Conservation (phyloP, 345 rosid species). For the Eucalyptus caleyi region DNA sequence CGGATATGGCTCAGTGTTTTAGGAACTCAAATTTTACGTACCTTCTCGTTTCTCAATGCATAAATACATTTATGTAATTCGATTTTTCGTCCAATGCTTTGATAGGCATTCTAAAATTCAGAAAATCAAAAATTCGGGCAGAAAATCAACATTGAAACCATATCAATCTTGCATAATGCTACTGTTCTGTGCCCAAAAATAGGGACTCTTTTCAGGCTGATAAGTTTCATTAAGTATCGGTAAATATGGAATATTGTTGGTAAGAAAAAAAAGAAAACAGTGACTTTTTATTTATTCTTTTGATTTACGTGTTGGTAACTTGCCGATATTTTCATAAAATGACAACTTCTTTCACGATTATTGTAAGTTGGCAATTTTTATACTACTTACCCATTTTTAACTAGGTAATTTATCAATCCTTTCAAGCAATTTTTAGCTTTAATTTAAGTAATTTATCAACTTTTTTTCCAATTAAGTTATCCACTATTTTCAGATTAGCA, state of each 20-base stretch:
- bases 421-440: not conserved
- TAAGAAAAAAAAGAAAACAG: not conserved
- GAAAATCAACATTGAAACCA: not conserved
- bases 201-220: not conserved
- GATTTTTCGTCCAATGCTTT: not conserved
- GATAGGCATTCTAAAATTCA: not conserved
- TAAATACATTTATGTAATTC: too few species aligned
- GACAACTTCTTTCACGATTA: not conserved
- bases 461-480: not conserved
- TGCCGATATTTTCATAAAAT: not conserved
- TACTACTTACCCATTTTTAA: not conserved
- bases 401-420: not conserved
- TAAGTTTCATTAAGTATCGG: not conserved
- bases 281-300: rapidly evolving
- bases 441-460: not conserved
- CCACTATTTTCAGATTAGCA: not conserved
- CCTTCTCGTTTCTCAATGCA: too few species aligned
- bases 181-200: not conserved
- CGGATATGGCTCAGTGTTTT: not conserved
- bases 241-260: not conserved
- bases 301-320: not conserved
- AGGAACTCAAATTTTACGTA: too few species aligned
- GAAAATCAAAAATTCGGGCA: too few species aligned
- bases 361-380: not conserved
- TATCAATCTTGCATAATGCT: not conserved